Percentiles rank a stretch among this genome's conserved stretches.
phyloP scores from a whole-genome alignment of 176 grass and related monocot genomes.

The Oryza meyeriana region DNA sequence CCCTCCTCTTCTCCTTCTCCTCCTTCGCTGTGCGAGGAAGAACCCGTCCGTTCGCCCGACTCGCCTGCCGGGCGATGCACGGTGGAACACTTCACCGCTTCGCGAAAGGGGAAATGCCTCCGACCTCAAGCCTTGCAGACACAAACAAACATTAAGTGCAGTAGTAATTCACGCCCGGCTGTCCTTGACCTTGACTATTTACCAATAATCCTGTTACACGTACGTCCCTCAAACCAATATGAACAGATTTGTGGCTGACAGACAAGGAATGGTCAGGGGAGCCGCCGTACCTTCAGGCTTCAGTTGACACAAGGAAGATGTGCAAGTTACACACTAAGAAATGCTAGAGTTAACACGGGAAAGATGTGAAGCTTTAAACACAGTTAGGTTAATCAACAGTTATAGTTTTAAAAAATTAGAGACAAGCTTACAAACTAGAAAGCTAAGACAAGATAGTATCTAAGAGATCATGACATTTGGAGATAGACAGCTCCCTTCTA shows the following conservation, averaged over 20 bases:
- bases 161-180: no score
- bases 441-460: conserved; percentile 39
- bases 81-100: no score
- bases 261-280: conserved; percentile 37
- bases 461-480: conserved; percentile 21
- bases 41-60: no score
- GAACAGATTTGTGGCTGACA: not conserved
- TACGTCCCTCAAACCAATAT: no score
- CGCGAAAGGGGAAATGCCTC: no score
- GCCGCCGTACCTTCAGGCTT: not conserved
- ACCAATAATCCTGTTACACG: no score
- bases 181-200: no score
- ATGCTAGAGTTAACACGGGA: conserved; percentile 14
- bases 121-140: no score
- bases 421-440: conserved; percentile 45
- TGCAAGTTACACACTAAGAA: conserved; percentile 12
- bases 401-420: not conserved
- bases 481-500: conserved; percentile 9
- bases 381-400: conserved; percentile 29
- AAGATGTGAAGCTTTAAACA: conserved; percentile 26
- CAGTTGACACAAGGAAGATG: conserved; percentile 33
- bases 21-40: no score
- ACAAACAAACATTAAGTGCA: no score
- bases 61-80: no score
- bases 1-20: no score